Conservation (phyloP, 257 asterid genomes). For the Ehretia macrophylla region DNA sequence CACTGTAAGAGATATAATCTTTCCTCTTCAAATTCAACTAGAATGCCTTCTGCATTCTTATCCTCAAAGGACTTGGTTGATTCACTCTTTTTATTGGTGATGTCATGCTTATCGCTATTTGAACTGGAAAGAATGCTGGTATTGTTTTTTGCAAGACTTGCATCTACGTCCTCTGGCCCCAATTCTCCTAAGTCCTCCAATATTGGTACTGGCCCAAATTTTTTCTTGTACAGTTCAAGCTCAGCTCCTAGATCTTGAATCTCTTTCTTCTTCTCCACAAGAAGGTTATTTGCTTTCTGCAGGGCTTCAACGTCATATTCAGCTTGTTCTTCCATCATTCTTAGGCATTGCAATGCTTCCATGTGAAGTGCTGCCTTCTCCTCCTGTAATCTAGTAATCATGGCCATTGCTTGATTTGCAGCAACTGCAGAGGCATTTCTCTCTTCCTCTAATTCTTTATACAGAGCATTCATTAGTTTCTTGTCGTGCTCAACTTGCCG, state of each 20-base stretch:
- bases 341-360: constrained; percentile 78
- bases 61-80: constrained; percentile 12
- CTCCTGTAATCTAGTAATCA: constrained; percentile 86
- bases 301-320: constrained; percentile 75
- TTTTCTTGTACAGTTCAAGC: constrained; percentile 46
- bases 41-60: constrained; percentile 12
- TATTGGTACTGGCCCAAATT: constrained; percentile 25
- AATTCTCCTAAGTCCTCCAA: constrained; percentile 9
- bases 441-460: constrained; percentile 85
- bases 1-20: constrained; percentile 30
- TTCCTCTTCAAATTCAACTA: constrained; percentile 36
- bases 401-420: constrained; percentile 90
- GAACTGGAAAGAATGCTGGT: not conserved
- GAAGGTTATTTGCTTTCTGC: constrained; percentile 51
- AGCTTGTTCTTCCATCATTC: constrained; percentile 91
- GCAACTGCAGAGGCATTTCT: constrained; percentile 83
- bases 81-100: constrained; percentile 15
- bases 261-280: constrained; percentile 56
- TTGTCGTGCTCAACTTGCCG: constrained; percentile 81
- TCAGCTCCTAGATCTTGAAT: constrained; percentile 43
- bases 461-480: constrained; percentile 49
- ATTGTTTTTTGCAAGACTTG: constrained; percentile 7
- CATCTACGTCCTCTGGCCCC: constrained; percentile 14
- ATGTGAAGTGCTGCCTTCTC: constrained; percentile 77
- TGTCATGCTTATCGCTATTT: constrained; percentile 15